Conservation (phyloP, 2,329 filamentous ascomycete species). For the Talaromyces pinophilus region DNA sequence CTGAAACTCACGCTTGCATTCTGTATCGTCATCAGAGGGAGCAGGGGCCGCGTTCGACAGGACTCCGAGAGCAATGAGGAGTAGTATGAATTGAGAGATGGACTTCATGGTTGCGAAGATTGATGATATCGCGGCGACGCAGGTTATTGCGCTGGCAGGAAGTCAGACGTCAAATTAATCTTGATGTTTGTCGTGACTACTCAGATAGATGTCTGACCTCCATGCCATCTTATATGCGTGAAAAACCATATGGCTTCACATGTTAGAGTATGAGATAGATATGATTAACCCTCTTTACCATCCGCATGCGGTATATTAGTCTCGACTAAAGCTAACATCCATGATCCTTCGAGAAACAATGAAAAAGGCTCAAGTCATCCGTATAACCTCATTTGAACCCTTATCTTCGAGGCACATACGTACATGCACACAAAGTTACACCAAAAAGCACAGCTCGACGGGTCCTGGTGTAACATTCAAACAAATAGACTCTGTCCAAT, state of each 20-base stretch:
- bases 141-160: not conserved
- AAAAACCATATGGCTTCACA: not conserved
- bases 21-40: not conserved
- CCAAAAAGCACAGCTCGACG: not conserved
- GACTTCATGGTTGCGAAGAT: not conserved
- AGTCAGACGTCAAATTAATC: not conserved
- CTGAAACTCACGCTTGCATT: slow-evolving; percentile 14
- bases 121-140: not conserved
- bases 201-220: not conserved
- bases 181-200: not conserved
- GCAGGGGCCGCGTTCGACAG: slow-evolving; percentile 4
- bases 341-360: not conserved
- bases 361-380: not conserved
- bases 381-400: not conserved
- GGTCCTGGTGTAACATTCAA: not conserved
- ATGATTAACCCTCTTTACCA: not conserved
- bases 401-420: too few species aligned
- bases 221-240: not conserved
- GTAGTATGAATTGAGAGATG: not conserved
- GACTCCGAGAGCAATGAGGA: slow-evolving; percentile 1
- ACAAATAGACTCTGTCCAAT: not conserved
- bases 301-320: slow-evolving; percentile 10
- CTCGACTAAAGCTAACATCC: not conserved
- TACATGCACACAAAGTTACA: not conserved
- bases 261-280: not conserved